These are phyloP conservation scores for Xylaria grammica DNA, from an alignment of 495 filamentous ascomycete species.

Conservation along the genomic window DNA sequence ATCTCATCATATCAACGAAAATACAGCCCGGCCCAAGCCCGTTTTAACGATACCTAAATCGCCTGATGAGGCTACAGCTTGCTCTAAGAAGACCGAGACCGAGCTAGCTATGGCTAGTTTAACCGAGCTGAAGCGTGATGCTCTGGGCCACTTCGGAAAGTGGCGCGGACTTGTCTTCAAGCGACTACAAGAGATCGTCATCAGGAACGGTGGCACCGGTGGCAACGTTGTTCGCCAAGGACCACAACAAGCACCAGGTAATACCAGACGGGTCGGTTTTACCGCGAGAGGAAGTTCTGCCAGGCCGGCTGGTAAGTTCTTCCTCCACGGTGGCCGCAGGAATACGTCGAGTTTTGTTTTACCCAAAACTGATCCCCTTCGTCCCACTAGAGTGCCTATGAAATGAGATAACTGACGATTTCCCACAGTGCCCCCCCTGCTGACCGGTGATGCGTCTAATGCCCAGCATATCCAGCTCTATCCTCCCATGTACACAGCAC, in stretches of 20 bases:
- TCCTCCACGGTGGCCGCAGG: slow-evolving; percentile 25
- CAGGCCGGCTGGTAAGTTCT: slow-evolving; percentile 35
- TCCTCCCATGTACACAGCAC: slow-evolving; percentile 50
- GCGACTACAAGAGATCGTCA: slow-evolving; percentile 48
- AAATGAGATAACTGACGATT: slow-evolving; percentile 23
- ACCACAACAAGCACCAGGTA: slow-evolving; percentile 27
- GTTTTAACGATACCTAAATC: slow-evolving; percentile 27
- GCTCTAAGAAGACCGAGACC: slow-evolving; percentile 30
- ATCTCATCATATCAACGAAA: slow-evolving; percentile 7
- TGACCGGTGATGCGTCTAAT: slow-evolving; percentile 42
- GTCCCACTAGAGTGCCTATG: neutral
- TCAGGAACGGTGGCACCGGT: slow-evolving; percentile 35
- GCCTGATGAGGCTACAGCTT: slow-evolving; percentile 19
- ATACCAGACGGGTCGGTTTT: slow-evolving; percentile 27
- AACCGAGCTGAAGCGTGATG: slow-evolving; percentile 50
- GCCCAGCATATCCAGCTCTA: slow-evolving; percentile 46
- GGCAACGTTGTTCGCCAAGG: slow-evolving; percentile 29
- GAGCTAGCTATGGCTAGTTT: slow-evolving; percentile 39
- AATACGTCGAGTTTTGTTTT: slow-evolving; percentile 23
- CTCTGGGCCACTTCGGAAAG: slow-evolving; percentile 47
- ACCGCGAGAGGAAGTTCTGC: slow-evolving; percentile 30
- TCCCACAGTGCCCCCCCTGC: slow-evolving; percentile 34
- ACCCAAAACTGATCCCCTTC: neutral
- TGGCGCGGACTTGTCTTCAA: slow-evolving; percentile 47
- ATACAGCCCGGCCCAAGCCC: slow-evolving; percentile 6